Evolutionary conservation across 1,284 basidiomycete genomes (phyloP), one percentile per base, ranked within the genome.

Genomic region (Xanthoconium separans): DNA sequence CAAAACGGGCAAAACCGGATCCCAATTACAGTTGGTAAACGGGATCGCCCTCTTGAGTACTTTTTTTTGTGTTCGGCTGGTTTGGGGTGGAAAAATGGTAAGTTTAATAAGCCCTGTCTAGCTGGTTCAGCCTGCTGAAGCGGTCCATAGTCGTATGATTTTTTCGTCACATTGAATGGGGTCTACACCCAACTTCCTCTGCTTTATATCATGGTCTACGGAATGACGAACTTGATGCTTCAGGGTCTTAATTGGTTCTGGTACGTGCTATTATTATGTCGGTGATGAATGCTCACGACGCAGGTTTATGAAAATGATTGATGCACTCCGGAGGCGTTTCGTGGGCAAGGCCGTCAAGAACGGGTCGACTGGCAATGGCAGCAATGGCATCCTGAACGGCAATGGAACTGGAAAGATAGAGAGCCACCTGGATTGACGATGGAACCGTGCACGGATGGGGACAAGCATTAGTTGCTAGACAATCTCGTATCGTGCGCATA

Each of bases 291-390:
- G 36, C 45, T 18, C 3, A 29, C 18, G 29, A 9, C 33, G 9
- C 54, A 88, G 87, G 86, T 83, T 89, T 65, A 73, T 66, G 45
- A 87, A 85, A 64, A 89, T 89, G 83, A 77, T 89, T 50, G 58
- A 64, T 45, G 78, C 84, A 7, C 66, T 89, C 49, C 74, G 72
- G 47, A 84, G 80, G 65, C 75, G 85, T 36, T 85, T 86, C 64
- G 18, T 43, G 8, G 43, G 43, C 39, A 59, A 55, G 43, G n/a
- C 65, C 33, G 37, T 15, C 39, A 47, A 57, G 31, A 40, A 41
- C 54, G 58, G 55, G 24, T 31, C 54, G 15, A 60, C 56, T 24
- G 57, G 51, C 29, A 44, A 58, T 29, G 59, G 55, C 1, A 34
- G n/a, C n/a, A n/a, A n/a, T n/a, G n/a, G n/a, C n/a, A n/a, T 53